A percentile compares a stretch with the other conserved stretches of the same genome.
These are phyloP conservation scores for Epichloe baconii DNA, from an alignment of 2,329 filamentous ascomycete genomes.

Conservation along the genomic window DNA sequence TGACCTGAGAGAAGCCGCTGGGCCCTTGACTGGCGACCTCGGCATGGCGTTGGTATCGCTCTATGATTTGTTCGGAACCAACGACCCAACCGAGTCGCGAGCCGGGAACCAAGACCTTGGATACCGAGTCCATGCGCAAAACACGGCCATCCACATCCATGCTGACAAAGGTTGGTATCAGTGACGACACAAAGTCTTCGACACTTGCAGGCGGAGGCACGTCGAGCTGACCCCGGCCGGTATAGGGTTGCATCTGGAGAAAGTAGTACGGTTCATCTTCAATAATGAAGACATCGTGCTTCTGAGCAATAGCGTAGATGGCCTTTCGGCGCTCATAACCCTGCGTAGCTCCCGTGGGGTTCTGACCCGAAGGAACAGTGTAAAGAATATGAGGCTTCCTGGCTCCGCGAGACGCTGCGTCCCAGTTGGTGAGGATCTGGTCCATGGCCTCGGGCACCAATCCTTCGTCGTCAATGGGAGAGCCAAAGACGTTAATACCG, in stretches of 20 bases:
- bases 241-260: constrained; percentile 73
- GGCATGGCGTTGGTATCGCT: constrained; percentile 68
- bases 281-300: constrained; percentile 75
- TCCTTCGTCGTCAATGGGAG: constrained; percentile 39
- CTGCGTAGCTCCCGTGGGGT: constrained; percentile 81
- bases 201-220: constrained; percentile 45
- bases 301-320: constrained; percentile 66
- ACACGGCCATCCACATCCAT: constrained; percentile 81
- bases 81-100: constrained; percentile 81
- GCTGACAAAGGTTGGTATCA: constrained; percentile 56
- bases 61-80: constrained; percentile 69
- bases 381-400: constrained; percentile 44
- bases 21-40: constrained; percentile 81
- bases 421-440: constrained; percentile 36
- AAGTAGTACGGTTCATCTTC: constrained; percentile 96
- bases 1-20: constrained; percentile 68
- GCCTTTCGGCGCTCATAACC: constrained; percentile 51
- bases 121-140: constrained; percentile 83
- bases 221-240: constrained; percentile 34
- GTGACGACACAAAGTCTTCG: constrained; percentile 55
- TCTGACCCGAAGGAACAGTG: constrained; percentile 65
- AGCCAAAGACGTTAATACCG: constrained; percentile 37
- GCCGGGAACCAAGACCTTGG: constrained; percentile 78
- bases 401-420: constrained; percentile 27
- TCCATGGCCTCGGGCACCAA: constrained; percentile 40